Evolutionary conservation across 306 rosid genomes (phyloP).

Genomic region (Fragaria iinumae): DNA sequence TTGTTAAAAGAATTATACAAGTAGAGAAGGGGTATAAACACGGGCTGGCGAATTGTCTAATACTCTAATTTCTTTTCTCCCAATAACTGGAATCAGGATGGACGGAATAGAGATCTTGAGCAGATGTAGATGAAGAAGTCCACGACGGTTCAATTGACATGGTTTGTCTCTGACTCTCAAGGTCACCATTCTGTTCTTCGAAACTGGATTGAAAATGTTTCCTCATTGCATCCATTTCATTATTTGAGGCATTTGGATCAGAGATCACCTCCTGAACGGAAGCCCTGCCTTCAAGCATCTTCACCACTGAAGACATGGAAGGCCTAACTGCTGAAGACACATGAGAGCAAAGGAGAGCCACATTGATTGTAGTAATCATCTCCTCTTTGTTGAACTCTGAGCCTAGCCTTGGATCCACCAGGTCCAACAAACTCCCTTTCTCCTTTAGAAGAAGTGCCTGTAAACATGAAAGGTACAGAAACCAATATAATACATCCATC

Average conservation of each 20-base stretch:
- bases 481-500: background rate
- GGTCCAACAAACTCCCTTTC: constrained; percentile 33
- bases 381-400: constrained; percentile 29
- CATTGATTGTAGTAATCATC: constrained; percentile 36
- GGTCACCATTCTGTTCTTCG: background rate
- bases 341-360: constrained; percentile 41
- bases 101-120: background rate
- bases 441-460: constrained; percentile 37
- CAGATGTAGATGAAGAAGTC: constrained; percentile 23
- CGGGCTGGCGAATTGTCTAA: background rate
- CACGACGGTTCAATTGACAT: constrained; percentile 12
- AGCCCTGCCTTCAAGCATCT: constrained; percentile 33
- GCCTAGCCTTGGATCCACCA: constrained; percentile 41
- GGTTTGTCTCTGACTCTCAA: constrained; percentile 1
- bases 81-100: constrained; percentile 17
- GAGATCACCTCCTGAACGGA: constrained; percentile 21
- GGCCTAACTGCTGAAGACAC: constrained; percentile 36
- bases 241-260: background rate
- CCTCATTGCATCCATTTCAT: constrained; percentile 12
- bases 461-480: background rate
- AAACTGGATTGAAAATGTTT: background rate
- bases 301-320: constrained; percentile 34
- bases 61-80: constrained; percentile 11
- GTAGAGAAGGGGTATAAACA: too few species aligned
- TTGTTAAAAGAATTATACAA: too few species aligned